These are phyloP conservation scores for Fraxinus sp. DNA, from an alignment of 305 asterid genomes.

Conservation along the genomic window DNA sequence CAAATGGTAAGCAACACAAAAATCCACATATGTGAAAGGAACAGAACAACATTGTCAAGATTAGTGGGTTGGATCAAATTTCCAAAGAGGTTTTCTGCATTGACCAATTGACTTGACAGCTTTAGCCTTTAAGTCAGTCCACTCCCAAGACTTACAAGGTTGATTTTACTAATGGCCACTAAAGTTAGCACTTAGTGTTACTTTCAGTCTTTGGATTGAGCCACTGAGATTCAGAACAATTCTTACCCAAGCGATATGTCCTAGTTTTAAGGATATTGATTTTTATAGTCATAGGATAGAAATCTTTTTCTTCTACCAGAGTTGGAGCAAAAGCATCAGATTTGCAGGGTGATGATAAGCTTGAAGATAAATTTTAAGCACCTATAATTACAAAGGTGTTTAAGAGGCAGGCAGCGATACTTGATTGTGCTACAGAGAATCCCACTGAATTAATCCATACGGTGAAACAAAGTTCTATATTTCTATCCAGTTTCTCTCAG, in stretches of 20 bases:
- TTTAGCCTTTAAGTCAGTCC: too few species aligned
- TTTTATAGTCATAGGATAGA: neutral
- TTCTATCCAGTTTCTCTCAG: constrained; percentile 21
- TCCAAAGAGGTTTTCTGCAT: too few species aligned
- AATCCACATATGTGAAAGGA: too few species aligned
- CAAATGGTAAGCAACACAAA: too few species aligned
- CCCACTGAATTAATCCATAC: constrained; percentile 44
- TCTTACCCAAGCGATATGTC: neutral
- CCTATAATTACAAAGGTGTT: neutral
- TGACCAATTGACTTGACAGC: too few species aligned
- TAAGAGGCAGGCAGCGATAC: constrained; percentile 14
- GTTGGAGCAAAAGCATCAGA: neutral
- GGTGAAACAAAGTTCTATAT: constrained; percentile 39
- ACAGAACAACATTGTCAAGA: too few species aligned
- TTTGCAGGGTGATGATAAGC: neutral
- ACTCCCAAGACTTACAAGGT: too few species aligned
- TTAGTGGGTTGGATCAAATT: too few species aligned
- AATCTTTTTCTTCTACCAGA: neutral
- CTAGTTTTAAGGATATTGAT: neutral
- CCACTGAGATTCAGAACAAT: neutral
- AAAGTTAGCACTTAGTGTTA: too few species aligned
- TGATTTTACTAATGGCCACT: too few species aligned
- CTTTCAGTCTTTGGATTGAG: neutral
- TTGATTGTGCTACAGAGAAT: constrained; percentile 57
- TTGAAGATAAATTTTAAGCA: neutral